These are phyloP conservation scores for Dothidotthia symphoricarpi DNA, from an alignment of 2,329 filamentous ascomycete genomes.

Conservation along the genomic window DNA sequence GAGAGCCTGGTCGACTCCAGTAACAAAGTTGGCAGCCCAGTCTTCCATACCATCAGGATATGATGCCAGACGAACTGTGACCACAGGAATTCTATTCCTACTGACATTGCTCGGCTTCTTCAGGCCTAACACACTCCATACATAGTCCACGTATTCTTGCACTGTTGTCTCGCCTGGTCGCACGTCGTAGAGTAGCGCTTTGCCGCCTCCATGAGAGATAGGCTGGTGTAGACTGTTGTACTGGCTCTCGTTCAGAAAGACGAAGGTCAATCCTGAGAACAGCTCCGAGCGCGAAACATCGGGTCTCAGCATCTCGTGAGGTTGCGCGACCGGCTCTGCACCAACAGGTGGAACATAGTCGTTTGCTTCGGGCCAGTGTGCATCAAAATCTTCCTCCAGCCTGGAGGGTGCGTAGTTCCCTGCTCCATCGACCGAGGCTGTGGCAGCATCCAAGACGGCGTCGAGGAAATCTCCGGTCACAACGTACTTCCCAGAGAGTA, in stretches of 20 bases:
- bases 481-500: slow-evolving; percentile 77
- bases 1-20: slow-evolving; percentile 66
- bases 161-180: slow-evolving; percentile 62
- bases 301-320: slow-evolving; percentile 69
- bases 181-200: slow-evolving; percentile 68
- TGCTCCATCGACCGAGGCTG: slow-evolving; percentile 29
- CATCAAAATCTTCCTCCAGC: slow-evolving; percentile 77
- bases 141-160: slow-evolving; percentile 74
- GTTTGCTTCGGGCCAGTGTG: slow-evolving; percentile 72
- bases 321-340: slow-evolving; percentile 69
- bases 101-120: slow-evolving; percentile 67
- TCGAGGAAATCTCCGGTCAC: slow-evolving; percentile 73
- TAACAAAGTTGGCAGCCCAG: slow-evolving; percentile 71
- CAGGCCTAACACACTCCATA: slow-evolving; percentile 71
- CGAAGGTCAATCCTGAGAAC: slow-evolving; percentile 83
- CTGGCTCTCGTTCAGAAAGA: slow-evolving; percentile 77
- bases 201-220: slow-evolving; percentile 78
- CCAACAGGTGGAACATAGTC: slow-evolving; percentile 71
- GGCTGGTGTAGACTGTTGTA: slow-evolving; percentile 71
- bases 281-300: slow-evolving; percentile 64
- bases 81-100: slow-evolving; percentile 67
- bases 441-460: slow-evolving; percentile 63
- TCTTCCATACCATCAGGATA: slow-evolving; percentile 47
- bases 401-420: slow-evolving; percentile 55
- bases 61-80: slow-evolving; percentile 70